Conservation (phyloP, 2,329 filamentous ascomycete species). For the Claviceps sp. region DNA sequence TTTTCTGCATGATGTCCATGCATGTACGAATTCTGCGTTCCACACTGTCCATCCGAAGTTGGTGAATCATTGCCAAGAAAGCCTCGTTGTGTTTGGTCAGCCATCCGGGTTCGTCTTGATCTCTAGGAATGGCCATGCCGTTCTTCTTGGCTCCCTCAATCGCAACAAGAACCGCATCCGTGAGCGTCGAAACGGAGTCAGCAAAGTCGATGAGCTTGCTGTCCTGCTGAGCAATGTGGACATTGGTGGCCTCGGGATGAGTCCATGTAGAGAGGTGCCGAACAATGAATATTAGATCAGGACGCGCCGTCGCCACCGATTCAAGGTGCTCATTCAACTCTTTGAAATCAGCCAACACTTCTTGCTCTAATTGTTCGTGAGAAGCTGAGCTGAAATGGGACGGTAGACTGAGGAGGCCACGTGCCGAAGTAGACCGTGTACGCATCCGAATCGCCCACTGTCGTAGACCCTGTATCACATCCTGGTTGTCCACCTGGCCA, state of each 20-base stretch:
- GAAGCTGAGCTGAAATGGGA: conserved; percentile 30
- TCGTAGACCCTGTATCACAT: conserved; percentile 31
- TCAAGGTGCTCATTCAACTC: conserved; percentile 28
- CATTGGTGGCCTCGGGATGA: conserved; percentile 14
- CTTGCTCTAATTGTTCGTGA: conserved; percentile 19
- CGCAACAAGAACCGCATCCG: conserved; percentile 65
- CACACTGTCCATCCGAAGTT: conserved; percentile 47
- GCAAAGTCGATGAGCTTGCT: conserved; percentile 34
- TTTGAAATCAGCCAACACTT: conserved; percentile 23
- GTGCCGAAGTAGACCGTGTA: conserved; percentile 26
- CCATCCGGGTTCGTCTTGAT: conserved; percentile 24
- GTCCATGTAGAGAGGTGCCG: conserved; percentile 56
- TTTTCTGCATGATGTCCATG: conserved; percentile 20
- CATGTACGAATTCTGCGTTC: conserved; percentile 25
- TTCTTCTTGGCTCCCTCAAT: conserved; percentile 57
- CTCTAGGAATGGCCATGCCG: conserved; percentile 26
- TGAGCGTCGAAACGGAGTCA: conserved; percentile 45
- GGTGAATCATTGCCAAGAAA: conserved; percentile 38
- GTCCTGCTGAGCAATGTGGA: conserved; percentile 5
- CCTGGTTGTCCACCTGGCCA: conserved; percentile 35
- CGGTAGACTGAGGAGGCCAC: conserved; percentile 35
- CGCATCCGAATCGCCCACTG: conserved; percentile 36
- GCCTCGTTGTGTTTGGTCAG: conserved; percentile 31
- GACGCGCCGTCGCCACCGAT: conserved; percentile 25
- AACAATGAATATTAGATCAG: conserved; percentile 51